These are phyloP conservation scores for Claviceps paspali DNA, from an alignment of 2,329 filamentous ascomycete genomes.

Conservation along the genomic window DNA sequence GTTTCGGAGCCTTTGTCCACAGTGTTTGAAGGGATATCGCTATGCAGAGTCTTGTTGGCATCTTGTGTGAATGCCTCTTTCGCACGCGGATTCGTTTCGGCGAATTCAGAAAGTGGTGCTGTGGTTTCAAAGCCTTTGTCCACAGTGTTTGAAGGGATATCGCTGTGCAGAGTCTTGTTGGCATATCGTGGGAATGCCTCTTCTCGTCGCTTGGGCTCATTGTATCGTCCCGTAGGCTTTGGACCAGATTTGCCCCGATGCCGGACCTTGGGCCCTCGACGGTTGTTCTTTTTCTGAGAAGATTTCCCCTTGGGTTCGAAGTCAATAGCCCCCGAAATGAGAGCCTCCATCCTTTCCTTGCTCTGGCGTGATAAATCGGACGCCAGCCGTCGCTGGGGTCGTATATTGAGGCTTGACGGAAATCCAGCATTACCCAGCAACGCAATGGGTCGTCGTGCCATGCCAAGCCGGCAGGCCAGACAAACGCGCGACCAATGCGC, in stretches of 20 bases:
- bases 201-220: no score
- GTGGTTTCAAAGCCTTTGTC: not conserved
- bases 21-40: not conserved
- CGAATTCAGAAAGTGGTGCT: not conserved
- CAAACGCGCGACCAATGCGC: slow-evolving; percentile 18
- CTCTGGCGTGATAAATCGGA: slow-evolving; percentile 11
- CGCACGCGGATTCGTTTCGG: not conserved
- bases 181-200: no score
- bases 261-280: slow-evolving; percentile 2
- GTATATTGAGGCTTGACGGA: slow-evolving; percentile 5
- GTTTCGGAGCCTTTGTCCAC: not conserved
- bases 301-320: not conserved
- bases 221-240: no score
- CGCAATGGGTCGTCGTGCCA: slow-evolving; percentile 11
- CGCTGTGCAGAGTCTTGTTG: no score
- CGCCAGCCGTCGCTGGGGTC: slow-evolving; percentile 10
- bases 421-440: not conserved
- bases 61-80: no score
- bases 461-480: slow-evolving; percentile 17
- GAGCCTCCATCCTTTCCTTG: slow-evolving; percentile 13
- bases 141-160: not conserved
- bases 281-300: not conserved
- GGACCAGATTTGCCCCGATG: not conserved
- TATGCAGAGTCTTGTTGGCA: no score
- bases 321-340: slow-evolving; percentile 9